Evolutionary conservation across 1,139 yeast species (phyloP), one percentile per base, ranked within the genome.

Genomic region (Scheffersomyces stambukii): DNA sequence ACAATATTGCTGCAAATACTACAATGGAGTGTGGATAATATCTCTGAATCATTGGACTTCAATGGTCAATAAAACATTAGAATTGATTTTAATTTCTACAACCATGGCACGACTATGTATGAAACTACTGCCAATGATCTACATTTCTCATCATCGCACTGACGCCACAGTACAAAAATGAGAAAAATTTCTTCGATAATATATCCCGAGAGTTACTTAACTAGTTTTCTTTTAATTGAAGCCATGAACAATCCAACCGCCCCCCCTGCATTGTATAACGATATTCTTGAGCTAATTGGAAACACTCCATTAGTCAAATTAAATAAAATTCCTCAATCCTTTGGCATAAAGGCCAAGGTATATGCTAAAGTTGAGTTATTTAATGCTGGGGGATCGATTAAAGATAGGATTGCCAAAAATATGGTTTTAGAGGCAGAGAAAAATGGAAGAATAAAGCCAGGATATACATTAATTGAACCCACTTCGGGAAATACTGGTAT

Each of bases 401-500:
- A 77, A 59, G 84, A 77, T 50, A 70, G 84, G 51, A 77, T 63
- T 59, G 74, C 75, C 45, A 66, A 68, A 42, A 65, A 81, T 51
- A 78, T 85, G 76, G 81, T 85, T 16, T 81, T 81, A 48, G 84
- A 83, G 51, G 95, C 95, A 14, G 95, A 85, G 56, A 75, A 72
- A 45, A 64, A 70, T 19, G 95, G 95, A 29, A 63, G 76, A 43
- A 82, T 85, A 47, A 82, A 81, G 60, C 94, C 95, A 12, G 93
- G 93, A 3, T 78, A 81, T 50, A 84, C 95, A 18, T 64, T 85
- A 49, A 84, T 85, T 44, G 95, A 85, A 60, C 95, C 95, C 32
- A 85, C 95, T 18, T 81, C 91, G 9, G 95, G 95, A 52, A 81
- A 81, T 59, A 81, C 88, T 29, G 95, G 95, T 60, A 85, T 85